Base-by-base conservation (phyloP, 2,329 filamentous ascomycete genomes). In the Cercospora beticola region DNA sequence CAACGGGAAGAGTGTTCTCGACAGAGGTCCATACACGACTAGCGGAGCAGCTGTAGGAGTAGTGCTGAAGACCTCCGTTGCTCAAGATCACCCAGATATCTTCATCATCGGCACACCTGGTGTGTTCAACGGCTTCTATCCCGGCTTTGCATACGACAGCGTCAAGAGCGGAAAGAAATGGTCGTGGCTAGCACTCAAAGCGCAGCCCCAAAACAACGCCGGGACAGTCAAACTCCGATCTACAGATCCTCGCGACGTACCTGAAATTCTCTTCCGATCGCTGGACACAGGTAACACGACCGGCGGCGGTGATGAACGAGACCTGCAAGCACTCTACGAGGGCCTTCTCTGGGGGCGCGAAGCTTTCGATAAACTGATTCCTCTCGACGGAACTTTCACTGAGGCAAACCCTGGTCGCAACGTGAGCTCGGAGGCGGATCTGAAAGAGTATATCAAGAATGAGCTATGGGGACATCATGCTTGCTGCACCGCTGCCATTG, bases 191-290 rank as follows among this genome's bases (percentile, higher is more conserved):
- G 83, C 85, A 3, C 82, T 92, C 62, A 89, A 90, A 78, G 84
- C 86, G 0, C 88, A 90, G 73, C 85, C 89, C 0, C 85, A 86
- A 62, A 91, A 92, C 76, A 79, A 78, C 77, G 82, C 78, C 5
- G 90, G 90, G 6, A 85, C 83, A 1, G 89, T 93, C 4, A 84
- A 78, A 3, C 84, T 93, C 3, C 82, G 81, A 12, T 89, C 87
- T 0, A 79, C 85, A 0, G 85, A 92, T 74, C 89, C 90, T 0
- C 85, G 86, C 0, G 89, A 91, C 64, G 81, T 83, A 3, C 90
- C 90, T 0, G 77, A 85, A 4, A 90, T 92, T 71, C 81, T 82
- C 62, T 90, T 89, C 81, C 86, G 88, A 77, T 89, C 85, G 77
- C 89, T 79, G 49, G 82, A 84, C 61, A 80, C 81, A 0, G 85